Evolutionary conservation across 1,139 yeast genomes (phyloP), one percentile per base, ranked within the genome.

Genomic region (Yamadazyma buinensis): DNA sequence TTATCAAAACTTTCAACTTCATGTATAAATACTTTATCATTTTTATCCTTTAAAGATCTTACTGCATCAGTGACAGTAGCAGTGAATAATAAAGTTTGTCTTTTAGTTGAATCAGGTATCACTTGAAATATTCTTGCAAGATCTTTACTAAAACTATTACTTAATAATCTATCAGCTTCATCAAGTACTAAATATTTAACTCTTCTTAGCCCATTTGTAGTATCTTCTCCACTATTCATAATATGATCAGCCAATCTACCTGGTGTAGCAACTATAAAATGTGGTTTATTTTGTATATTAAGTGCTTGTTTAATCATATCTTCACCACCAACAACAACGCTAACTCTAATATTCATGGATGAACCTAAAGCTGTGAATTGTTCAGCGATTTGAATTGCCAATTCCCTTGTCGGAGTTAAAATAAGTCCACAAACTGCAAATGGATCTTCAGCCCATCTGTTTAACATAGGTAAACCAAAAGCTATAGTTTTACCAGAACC

Each of bases 401-500:
- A 70, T 55, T 92, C 98, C 57, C 99, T 67, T 0, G 99, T 94
- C 2, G 99, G 99, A 0, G 98, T 94, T 38, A 92, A 62, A 1
- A 92, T 73, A 4, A 92, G 62, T 5, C 97, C 98, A 60, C 72
- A 94, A 32, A 92, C 83, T 2, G 97, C 99, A 57, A 74, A 75
- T 0, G 98, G 98, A 52, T 94, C 98, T 47, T 80, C 84, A 0
- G 97, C 84, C 97, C 98, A 92, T 51, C 81, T 74, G 1, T 95
- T 80, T 37, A 92, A 66, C 88, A 92, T 92, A 1, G 98, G 98
- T 17, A 90, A 94, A 1, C 95, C 97, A 71, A 92, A 92, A 0
- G 98, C 96, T 23, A 94, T 82, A 3, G 99, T 92, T 55, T 92
- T 92, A 74, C 99, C 99, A 22, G 95, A 83, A 62, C 99, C 99